phyloP scores from a whole-genome alignment of 768 basidiomycete species.

The Sarcodon sp. region DNA sequence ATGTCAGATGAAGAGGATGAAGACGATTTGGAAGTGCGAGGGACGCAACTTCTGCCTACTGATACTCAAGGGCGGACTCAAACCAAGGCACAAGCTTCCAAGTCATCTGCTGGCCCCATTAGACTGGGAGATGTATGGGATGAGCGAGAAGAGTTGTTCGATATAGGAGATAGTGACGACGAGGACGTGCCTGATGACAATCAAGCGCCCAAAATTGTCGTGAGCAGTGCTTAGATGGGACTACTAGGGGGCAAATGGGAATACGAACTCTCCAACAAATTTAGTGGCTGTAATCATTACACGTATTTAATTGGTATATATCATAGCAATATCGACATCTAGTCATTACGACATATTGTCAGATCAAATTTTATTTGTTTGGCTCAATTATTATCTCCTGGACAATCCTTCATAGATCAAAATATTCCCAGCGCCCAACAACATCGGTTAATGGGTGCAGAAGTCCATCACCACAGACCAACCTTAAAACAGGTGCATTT shows the following conservation, averaged over 20 bases:
- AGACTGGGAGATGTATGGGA: conserved; percentile 62
- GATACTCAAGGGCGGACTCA: conserved; percentile 13
- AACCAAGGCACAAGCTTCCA: conserved; percentile 2
- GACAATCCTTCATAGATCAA: too few species aligned
- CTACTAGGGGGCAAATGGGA: too few species aligned
- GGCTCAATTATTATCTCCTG: too few species aligned
- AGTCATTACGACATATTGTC: too few species aligned
- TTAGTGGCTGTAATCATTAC: too few species aligned
- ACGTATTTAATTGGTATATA: too few species aligned
- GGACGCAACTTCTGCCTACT: conserved; percentile 50
- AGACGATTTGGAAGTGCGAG: conserved; percentile 35
- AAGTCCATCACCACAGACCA: conserved; percentile 61
- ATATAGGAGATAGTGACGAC: conserved; percentile 51
- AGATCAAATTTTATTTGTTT: too few species aligned
- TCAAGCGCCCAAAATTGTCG: too few species aligned
- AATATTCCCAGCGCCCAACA: background rate
- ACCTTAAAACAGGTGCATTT: conserved; percentile 70
- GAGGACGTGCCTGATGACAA: conserved; percentile 20
- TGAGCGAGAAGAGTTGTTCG: conserved; percentile 66
- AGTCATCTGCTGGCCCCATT: conserved; percentile 12
- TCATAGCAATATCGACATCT: too few species aligned
- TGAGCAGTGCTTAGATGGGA: too few species aligned
- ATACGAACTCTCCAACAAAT: too few species aligned
- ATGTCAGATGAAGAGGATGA: conserved; percentile 33
- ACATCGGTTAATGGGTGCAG: conserved; percentile 27